Evolutionary conservation across 805 yeast genomes (phyloP).

Genomic region (Maudiozyma saulgeensis): DNA sequence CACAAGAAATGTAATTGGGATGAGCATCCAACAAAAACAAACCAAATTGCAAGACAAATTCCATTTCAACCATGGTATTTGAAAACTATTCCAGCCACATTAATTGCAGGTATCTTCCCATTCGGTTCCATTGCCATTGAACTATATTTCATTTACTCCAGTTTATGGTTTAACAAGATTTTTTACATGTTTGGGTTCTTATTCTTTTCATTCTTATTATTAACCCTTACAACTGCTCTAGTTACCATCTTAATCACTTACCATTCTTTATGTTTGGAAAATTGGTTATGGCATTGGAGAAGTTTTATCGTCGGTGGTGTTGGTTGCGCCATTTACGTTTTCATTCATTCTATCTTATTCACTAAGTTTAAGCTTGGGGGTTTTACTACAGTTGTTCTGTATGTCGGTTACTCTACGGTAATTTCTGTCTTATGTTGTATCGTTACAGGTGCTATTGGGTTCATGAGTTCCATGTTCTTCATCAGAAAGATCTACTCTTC

Average conservation of each 20-base stretch:
- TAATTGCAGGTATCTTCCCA: conserved; percentile 85
- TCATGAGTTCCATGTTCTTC: conserved; percentile 61
- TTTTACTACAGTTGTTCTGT: conserved; percentile 64
- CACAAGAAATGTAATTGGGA: conserved; percentile 47
- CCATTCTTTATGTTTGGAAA: conserved; percentile 78
- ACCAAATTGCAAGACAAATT: conserved; percentile 93
- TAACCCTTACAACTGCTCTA: conserved; percentile 70
- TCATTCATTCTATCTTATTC: conserved; percentile 71
- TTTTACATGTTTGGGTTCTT: conserved; percentile 97
- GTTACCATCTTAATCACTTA: conserved; percentile 76
- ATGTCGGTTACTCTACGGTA: conserved; percentile 71
- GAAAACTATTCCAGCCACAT: conserved; percentile 52
- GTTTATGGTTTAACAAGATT: conserved; percentile 87
- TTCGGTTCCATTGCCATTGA: conserved; percentile 93
- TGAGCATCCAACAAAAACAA: conserved; percentile 74
- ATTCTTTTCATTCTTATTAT: conserved; percentile 75
- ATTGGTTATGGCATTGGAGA: conserved; percentile 98
- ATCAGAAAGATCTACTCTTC: conserved; percentile 72
- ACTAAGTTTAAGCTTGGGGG: conserved; percentile 65
- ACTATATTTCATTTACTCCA: conserved; percentile 82
- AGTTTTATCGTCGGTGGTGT: conserved; percentile 84
- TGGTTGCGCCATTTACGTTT: conserved; percentile 78
- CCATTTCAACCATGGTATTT: conserved; percentile 85
- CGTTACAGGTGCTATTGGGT: conserved; percentile 83
- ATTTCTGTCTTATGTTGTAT: conserved; percentile 65